These are phyloP conservation scores for Aspergillus mulundensis DNA, from an alignment of 495 filamentous ascomycete species.

Conservation along the genomic window DNA sequence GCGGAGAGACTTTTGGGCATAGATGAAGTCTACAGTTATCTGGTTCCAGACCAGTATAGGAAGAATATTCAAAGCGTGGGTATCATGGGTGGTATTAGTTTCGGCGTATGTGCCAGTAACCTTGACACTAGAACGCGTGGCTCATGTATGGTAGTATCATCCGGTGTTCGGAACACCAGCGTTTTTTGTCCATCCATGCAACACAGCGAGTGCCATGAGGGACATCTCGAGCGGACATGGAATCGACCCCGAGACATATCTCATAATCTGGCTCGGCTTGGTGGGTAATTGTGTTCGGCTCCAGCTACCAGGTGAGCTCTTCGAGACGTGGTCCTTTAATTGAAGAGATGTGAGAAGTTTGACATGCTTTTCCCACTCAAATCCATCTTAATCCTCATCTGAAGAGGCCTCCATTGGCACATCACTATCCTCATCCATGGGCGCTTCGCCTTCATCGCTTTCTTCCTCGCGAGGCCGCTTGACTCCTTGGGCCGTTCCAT, in stretches of 20 bases:
- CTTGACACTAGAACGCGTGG: conserved; percentile 15
- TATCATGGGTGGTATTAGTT: conserved; percentile 70
- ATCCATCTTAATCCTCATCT: conserved; percentile 42
- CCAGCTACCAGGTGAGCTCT: conserved; percentile 55
- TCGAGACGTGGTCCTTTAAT: conserved; percentile 13
- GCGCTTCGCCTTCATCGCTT: conserved; percentile 61
- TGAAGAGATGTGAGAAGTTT: too few relatives aligned
- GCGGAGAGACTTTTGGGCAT: conserved; percentile 57
- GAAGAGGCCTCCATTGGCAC: conserved; percentile 54
- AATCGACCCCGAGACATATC: conserved; percentile 59
- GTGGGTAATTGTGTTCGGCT: conserved; percentile 71
- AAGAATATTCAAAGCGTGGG: conserved; percentile 54
- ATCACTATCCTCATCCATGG: conserved; percentile 68
- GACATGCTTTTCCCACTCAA: background rate
- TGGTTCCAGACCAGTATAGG: conserved; percentile 64
- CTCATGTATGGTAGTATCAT: conserved; percentile 66
- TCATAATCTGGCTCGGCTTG: conserved; percentile 76
- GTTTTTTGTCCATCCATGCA: conserved; percentile 84
- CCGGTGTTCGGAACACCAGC: conserved; percentile 67
- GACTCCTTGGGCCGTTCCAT: conserved; percentile 33
- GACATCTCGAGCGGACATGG: conserved; percentile 42
- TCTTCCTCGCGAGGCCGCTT: conserved; percentile 75
- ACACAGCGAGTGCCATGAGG: conserved; percentile 72
- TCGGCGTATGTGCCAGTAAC: conserved; percentile 56
- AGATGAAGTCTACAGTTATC: conserved; percentile 62